Percentiles rank a stretch among this genome's conserved stretches.
phyloP scores from a whole-genome alignment of 306 rosid species.

The Cucumis melo region DNA sequence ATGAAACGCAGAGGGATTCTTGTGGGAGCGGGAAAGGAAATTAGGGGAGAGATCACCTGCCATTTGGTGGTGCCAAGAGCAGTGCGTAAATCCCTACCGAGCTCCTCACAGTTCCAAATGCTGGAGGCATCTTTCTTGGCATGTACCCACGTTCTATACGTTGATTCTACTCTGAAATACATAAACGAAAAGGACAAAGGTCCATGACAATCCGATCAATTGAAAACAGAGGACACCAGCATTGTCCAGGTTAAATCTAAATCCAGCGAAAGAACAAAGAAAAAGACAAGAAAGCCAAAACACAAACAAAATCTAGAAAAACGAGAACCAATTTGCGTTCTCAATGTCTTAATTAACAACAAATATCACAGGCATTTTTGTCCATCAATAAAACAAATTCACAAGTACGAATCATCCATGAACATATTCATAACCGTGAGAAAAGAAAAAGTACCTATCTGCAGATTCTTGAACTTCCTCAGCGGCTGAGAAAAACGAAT shows the following conservation, averaged over 20 bases:
- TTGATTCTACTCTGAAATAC: conserved; percentile 71
- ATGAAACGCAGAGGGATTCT: not conserved
- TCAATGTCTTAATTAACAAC: not conserved
- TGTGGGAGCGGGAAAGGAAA: not conserved
- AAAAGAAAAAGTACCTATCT: conserved; percentile 43
- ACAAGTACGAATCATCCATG: not conserved
- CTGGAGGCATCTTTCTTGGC: conserved; percentile 36
- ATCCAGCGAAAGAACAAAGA: no score
- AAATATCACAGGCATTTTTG: not conserved
- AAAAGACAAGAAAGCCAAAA: not conserved
- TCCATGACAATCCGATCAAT: not conserved
- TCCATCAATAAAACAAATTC: not conserved
- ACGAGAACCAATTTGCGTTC: not conserved
- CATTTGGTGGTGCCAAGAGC: conserved; percentile 89
- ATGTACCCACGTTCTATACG: conserved; percentile 71
- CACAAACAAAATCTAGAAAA: not conserved
- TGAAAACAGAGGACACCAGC: not conserved
- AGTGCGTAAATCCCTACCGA: conserved; percentile 64
- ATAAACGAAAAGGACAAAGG: conserved; percentile 5
- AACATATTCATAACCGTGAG: not conserved
- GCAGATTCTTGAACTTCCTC: conserved; percentile 97
- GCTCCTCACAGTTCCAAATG: conserved; percentile 56
- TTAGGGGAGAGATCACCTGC: conserved; percentile 48
- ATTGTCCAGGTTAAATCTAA: no score
- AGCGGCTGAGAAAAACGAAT: conserved; percentile 84